Evolutionary conservation across 2,329 filamentous ascomycete species (phyloP), one percentile per base, ranked within the genome.

Genomic region (Cladophialophora psammophila): DNA sequence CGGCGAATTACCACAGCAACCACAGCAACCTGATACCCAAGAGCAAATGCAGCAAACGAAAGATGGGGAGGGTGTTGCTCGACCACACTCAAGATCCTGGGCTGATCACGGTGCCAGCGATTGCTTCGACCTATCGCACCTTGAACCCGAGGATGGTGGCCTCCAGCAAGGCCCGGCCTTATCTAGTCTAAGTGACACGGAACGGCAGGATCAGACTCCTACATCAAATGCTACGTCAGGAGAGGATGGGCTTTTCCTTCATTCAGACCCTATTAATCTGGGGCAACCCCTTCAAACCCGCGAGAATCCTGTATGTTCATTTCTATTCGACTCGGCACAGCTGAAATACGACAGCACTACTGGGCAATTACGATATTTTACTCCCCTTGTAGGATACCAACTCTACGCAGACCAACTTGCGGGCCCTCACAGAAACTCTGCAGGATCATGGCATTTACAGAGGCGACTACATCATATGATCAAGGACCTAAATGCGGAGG

Each of bases 321-420:
- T 53, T 31, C 15, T 53, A 18, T 31, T 31, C 15, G 50, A 53
- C 5, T 31, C 50, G 26, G 13, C 50, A 13, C 50, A 18, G 20
- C 50, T 53, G 32, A 31, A 53, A n/a, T 53, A 53, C 32, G 32
- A 34, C 15, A 13, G 50, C 50, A 53, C 50, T n/a, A 53, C 50
- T 31, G 50, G 50, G 15, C 50, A 53, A 9, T 12, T 32, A n/a
- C 32, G 26, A 34, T 53, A 53, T 18, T 34, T 53, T 53, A 34
- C 26, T 6, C 50, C 50, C 32, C 26, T 34, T 12, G 50, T 12
- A 2, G 26, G 50, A 53, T 34, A 31, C 18, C 50, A 53, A 34
- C 50, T 31, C 10, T 53, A 31, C 15, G 50, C 26, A 2, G 50
- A 53, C 3, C 26, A 34, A 5, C 13, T 53, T 34, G 5, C 13